Conservation (phyloP, 306 rosid genomes). For the Pyrus communis region DNA sequence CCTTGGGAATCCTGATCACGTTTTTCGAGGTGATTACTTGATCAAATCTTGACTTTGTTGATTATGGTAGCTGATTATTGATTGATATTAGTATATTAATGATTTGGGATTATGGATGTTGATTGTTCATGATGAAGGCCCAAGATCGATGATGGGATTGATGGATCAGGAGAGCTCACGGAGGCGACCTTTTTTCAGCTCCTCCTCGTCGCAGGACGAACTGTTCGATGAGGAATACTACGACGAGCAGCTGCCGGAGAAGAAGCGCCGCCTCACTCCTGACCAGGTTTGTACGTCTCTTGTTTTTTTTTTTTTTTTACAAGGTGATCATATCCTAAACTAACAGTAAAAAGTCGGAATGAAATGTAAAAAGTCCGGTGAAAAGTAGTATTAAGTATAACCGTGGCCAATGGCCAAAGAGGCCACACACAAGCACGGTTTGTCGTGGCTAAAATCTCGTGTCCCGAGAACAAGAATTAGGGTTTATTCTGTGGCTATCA, state of each 20-base stretch:
- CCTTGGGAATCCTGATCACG: slow-evolving; percentile 58
- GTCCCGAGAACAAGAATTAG: too few relatives aligned
- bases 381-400: too few relatives aligned
- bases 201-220: slow-evolving; percentile 58
- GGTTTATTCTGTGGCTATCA: too few relatives aligned
- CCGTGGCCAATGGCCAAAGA: too few relatives aligned
- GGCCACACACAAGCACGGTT: too few relatives aligned
- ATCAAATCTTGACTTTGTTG: not conserved
- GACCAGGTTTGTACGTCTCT: slow-evolving; percentile 53
- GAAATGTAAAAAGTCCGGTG: too few relatives aligned
- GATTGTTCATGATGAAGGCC: slow-evolving; percentile 22
- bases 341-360: too few relatives aligned
- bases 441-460: too few relatives aligned
- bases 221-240: slow-evolving; percentile 79
- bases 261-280: slow-evolving; percentile 90
- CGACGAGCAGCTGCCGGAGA: slow-evolving; percentile 89
- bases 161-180: slow-evolving; percentile 63
- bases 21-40: slow-evolving; percentile 54
- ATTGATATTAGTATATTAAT: not conserved
- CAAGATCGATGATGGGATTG: slow-evolving; percentile 53
- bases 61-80: not conserved
- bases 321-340: too few relatives aligned
- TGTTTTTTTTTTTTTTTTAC: too few relatives aligned
- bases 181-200: slow-evolving; percentile 70
- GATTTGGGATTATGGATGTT: too few relatives aligned